Evolutionary conservation across 345 rosid genomes (phyloP), one percentile per base, ranked within the genome.

Genomic region (Rhizophora mangle): DNA sequence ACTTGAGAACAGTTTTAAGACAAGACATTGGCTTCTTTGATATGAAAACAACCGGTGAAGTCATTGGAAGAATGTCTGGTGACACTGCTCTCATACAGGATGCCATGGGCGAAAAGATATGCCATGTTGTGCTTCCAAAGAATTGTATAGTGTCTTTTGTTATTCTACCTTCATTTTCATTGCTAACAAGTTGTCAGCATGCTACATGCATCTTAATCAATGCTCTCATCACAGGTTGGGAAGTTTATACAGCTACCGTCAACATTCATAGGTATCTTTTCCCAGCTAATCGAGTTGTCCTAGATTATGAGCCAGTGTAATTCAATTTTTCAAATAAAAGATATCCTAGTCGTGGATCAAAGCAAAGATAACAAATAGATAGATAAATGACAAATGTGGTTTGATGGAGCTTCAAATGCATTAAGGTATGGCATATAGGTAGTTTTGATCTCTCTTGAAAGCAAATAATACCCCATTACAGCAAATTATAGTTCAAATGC

Each of bases 1-100:
- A 93, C 79, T 69, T 93, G 65, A 86, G 88, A 73, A 85, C 97
- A 9, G 89, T 93, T 78, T 69, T 93, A 74, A 82, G 93, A 73
- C 98, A 93, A 78, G 98, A 93, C 62, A 84, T 93, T 47, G 85
- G 83, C 22, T 93, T 75, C 82, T 93, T 89, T 30, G 98, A 93
- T 74, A 87, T 89, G 93, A 93, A 64, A 19, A 82, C 81, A 19
- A 89, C 97, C 0, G 98, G 98, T 56, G 98, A 93, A 73, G 86
- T 93, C 59, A 81, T 93, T 52, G 96, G 93, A 58, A 86, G 98
- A 70, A 90, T 93, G 97, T 90, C 97, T 0, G 97, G 97, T 18
- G 98, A 93, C 67, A 93, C 98, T 6, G 82, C 90, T 65, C 85
- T 90, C 70, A 87, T 93, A 76, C 96, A 93, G 80, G 96, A 93